These are phyloP conservation scores for Carpinus fangiana DNA, from an alignment of 306 rosid species.

Conservation along the genomic window DNA sequence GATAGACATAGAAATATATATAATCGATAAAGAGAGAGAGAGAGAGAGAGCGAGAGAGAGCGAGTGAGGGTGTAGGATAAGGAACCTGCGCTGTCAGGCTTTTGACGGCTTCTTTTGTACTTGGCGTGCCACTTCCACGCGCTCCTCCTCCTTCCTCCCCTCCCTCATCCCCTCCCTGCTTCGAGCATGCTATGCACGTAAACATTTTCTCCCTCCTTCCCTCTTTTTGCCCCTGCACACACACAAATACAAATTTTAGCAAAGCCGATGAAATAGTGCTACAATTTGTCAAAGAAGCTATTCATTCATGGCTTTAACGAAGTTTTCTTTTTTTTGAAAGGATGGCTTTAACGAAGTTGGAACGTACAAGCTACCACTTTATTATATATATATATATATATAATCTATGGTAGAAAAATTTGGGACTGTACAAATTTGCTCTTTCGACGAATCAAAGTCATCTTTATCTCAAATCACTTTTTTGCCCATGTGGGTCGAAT, in stretches of 20 bases:
- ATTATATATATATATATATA: too few relatives aligned
- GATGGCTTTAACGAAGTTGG: neutral
- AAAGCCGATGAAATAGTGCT: neutral
- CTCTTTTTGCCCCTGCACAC: conserved; percentile 39
- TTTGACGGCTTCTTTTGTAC: conserved; percentile 93
- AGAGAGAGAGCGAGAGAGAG: conserved; percentile 17
- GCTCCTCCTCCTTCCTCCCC: conserved; percentile 54
- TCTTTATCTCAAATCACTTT: conserved; percentile 14
- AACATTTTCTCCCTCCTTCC: conserved; percentile 52
- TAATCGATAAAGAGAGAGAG: neutral
- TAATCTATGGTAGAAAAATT: too few relatives aligned
- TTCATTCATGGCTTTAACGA: too few relatives aligned
- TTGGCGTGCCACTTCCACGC: conserved; percentile 91
- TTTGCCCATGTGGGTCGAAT: neutral
- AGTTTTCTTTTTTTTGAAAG: too few relatives aligned
- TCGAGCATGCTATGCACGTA: conserved; percentile 91
- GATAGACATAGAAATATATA: neutral
- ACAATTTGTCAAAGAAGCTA: neutral
- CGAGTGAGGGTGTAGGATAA: conserved; percentile 18
- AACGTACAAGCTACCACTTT: neutral
- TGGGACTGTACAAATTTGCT: neutral
- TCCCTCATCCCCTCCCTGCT: conserved; percentile 53
- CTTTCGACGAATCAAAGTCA: conserved; percentile 2
- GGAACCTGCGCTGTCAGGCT: conserved; percentile 90
- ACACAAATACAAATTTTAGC: too few relatives aligned